These are phyloP conservation scores for Diaporthe vexans DNA, from an alignment of 2,329 filamentous ascomycete genomes.

Conservation along the genomic window DNA sequence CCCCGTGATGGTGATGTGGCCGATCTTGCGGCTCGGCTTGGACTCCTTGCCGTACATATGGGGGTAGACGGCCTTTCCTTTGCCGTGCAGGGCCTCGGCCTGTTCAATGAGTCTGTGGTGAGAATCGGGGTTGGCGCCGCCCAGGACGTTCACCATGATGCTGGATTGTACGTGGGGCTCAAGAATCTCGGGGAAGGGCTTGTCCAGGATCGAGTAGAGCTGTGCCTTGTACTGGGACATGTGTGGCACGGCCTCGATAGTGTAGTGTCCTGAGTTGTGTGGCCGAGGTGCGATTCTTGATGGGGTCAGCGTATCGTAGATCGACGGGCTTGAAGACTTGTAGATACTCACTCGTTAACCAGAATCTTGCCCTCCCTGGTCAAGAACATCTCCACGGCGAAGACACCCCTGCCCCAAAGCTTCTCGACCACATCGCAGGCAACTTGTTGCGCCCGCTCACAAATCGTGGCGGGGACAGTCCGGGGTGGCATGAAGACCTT, in stretches of 20 bases:
- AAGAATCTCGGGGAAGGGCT: conserved; percentile 67
- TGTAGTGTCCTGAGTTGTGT: conserved; percentile 96
- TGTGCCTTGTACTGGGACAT: conserved; percentile 94
- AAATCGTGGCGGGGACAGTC: conserved; percentile 71
- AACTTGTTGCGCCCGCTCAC: conserved; percentile 78
- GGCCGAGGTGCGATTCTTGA: conserved; percentile 79
- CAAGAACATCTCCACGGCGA: conserved; percentile 97
- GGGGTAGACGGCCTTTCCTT: conserved; percentile 68
- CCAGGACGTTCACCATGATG: conserved; percentile 88
- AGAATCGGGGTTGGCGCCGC: conserved; percentile 74
- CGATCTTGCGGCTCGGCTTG: conserved; percentile 92
- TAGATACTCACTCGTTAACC: conserved; percentile 20
- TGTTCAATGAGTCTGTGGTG: conserved; percentile 67
- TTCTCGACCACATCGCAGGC: conserved; percentile 84
- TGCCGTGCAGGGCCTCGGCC: conserved; percentile 58
- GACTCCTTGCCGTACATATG: conserved; percentile 95
- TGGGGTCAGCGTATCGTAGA: conserved; percentile 20
- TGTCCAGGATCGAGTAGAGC: conserved; percentile 83
- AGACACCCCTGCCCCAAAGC: conserved; percentile 91
- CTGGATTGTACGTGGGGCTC: conserved; percentile 70
- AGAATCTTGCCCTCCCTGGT: conserved; percentile 72
- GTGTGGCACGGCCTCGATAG: conserved; percentile 89
- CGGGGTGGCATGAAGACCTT: conserved; percentile 90
- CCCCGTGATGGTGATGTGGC: conserved; percentile 88
- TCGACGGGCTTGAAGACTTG: conserved; percentile 27